Conservation (phyloP, 2,329 filamentous ascomycete species). For the Colletotrichum sidae region DNA sequence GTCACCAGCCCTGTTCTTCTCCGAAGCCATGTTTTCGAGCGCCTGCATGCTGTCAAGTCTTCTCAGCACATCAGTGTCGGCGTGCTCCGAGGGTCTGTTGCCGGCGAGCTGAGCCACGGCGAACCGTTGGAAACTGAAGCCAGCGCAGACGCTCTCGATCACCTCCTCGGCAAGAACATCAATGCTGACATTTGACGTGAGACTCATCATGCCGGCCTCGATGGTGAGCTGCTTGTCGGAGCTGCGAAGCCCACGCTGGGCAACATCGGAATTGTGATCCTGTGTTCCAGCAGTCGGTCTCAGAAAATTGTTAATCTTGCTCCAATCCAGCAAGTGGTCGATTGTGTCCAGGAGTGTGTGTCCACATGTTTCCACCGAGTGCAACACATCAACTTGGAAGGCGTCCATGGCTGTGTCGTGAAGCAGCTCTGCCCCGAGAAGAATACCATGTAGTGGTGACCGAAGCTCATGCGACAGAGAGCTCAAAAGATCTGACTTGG, state of each 20-base stretch:
- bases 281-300: constrained; percentile 4
- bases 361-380: constrained; percentile 58
- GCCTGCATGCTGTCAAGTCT: constrained; percentile 38
- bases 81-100: constrained; percentile 10
- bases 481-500: constrained; percentile 69
- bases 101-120: constrained; percentile 20
- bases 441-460: constrained; percentile 70
- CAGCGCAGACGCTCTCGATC: constrained; percentile 51
- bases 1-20: constrained; percentile 13
- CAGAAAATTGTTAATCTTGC: constrained; percentile 51
- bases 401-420: constrained; percentile 61
- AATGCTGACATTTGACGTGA: constrained; percentile 45
- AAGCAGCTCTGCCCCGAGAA: constrained; percentile 65
- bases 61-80: constrained; percentile 22
- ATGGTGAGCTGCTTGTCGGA: constrained; percentile 22
- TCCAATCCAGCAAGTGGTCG: constrained; percentile 60
- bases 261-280: constrained; percentile 29
- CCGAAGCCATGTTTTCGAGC: constrained; percentile 32
- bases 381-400: constrained; percentile 55
- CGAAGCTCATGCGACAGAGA: constrained; percentile 72
- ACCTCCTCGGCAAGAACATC: constrained; percentile 51
- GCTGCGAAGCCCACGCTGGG: constrained; percentile 17
- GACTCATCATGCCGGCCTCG: constrained; percentile 40
- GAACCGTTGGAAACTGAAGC: constrained; percentile 48
- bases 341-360: constrained; percentile 60